Evolutionary conservation across 331 rosid genomes (phyloP).

Genomic region (Rhamnella rubrinervis): DNA sequence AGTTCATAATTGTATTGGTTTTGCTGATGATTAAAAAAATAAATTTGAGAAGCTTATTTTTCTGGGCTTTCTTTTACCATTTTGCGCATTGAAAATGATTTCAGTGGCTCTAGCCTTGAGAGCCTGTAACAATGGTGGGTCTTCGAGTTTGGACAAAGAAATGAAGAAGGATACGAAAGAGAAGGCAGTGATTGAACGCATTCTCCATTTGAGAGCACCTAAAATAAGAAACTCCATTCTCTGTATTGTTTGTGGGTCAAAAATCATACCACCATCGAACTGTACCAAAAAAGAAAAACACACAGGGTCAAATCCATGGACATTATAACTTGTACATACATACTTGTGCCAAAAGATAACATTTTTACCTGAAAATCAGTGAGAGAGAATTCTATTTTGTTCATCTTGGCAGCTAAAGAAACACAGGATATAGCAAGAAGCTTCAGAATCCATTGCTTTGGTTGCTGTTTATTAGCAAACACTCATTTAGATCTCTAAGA

Average conservation of each 20-base stretch:
- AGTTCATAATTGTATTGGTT: neutral
- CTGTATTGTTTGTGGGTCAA: conserved; percentile 71
- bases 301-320: neutral
- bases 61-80: conserved; percentile 39
- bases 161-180: conserved; percentile 69
- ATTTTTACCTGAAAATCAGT: conserved; percentile 57
- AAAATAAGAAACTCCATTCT: conserved; percentile 78
- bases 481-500: conserved; percentile 36
- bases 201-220: conserved; percentile 84
- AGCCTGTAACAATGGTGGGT: conserved; percentile 51
- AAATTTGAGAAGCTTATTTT: neutral
- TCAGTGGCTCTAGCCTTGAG: conserved; percentile 72
- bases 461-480: conserved; percentile 44
- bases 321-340: neutral
- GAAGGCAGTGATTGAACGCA: conserved; percentile 96
- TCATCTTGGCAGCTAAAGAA: conserved; percentile 87
- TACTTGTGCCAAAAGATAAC: neutral
- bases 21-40: neutral
- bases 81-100: conserved; percentile 73
- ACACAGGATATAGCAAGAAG: conserved; percentile 78
- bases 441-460: conserved; percentile 79
- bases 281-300: neutral
- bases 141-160: conserved; percentile 47
- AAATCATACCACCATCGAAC: conserved; percentile 63
- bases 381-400: conserved; percentile 51